Conservation (phyloP, 2,329 filamentous ascomycete genomes). For the Apiospora arundinis region DNA sequence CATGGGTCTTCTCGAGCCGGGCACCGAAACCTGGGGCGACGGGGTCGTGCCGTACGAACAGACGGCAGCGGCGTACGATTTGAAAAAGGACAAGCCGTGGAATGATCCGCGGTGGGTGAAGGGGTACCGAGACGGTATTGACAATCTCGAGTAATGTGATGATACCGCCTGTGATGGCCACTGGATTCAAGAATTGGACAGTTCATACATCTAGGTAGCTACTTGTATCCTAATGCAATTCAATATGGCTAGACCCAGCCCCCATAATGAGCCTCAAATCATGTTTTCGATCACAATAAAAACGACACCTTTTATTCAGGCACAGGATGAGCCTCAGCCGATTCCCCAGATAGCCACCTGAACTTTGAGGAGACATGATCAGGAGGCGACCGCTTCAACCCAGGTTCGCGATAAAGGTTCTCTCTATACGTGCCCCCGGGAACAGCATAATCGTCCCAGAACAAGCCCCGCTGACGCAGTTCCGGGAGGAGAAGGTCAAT, state of each 20-base stretch:
- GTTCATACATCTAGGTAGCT: too few relatives aligned
- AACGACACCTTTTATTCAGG: constrained; percentile 29
- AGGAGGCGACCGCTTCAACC: constrained; percentile 55
- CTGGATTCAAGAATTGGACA: too few relatives aligned
- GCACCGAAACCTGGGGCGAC: constrained; percentile 31
- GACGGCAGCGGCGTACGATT: constrained; percentile 26
- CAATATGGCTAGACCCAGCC: too few relatives aligned
- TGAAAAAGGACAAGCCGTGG: constrained; percentile 30
- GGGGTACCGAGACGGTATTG: constrained; percentile 38
- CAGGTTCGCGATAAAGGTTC: constrained; percentile 60
- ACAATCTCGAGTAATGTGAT: not conserved
- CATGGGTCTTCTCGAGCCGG: constrained; percentile 29
- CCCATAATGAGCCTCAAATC: too few relatives aligned
- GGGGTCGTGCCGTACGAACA: constrained; percentile 33
- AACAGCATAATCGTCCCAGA: constrained; percentile 60
- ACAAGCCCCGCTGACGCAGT: constrained; percentile 62
- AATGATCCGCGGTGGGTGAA: constrained; percentile 32
- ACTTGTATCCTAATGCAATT: too few relatives aligned
- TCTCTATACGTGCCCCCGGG: constrained; percentile 66
- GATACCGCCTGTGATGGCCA: too few relatives aligned
- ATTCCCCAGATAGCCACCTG: constrained; percentile 45
- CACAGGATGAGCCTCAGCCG: constrained; percentile 38
- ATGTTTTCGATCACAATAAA: too few relatives aligned
- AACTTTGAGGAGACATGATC: constrained; percentile 61
- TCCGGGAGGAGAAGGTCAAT: constrained; percentile 70